Percentiles rank a stretch among this genome's conserved stretches.
Conservation (phyloP, 2,329 filamentous ascomycete genomes). For the Scedosporium apiospermum region DNA sequence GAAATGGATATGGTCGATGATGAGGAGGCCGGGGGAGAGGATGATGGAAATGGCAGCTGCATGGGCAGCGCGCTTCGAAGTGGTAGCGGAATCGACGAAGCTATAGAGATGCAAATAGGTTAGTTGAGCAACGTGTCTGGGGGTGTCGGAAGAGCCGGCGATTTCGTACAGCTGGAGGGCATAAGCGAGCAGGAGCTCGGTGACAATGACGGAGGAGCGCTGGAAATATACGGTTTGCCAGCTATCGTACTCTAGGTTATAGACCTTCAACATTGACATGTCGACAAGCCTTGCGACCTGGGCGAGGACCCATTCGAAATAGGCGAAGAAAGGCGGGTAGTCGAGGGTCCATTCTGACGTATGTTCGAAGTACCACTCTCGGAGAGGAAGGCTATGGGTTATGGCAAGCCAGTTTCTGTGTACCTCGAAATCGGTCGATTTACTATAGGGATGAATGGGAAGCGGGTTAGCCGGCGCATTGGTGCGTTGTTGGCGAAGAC, state of each 20-base stretch:
- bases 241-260: conserved; percentile 76
- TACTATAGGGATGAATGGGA: conserved; percentile 44
- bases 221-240: conserved; percentile 96
- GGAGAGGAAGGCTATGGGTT: conserved; percentile 76
- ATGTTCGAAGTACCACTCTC: conserved; percentile 94
- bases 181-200: conserved; percentile 75
- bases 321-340: conserved; percentile 96
- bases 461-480: neutral
- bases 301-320: conserved; percentile 89
- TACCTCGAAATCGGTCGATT: conserved; percentile 98
- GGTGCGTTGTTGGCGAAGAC: conserved; percentile 1
- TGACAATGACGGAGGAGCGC: conserved; percentile 73
- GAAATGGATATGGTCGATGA: conserved; percentile 98
- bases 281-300: conserved; percentile 70
- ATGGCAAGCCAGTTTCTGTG: conserved; percentile 98
- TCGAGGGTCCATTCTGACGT: conserved; percentile 99
- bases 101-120: conserved; percentile 27
- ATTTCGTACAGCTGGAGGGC: conserved; percentile 61
- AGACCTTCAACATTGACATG: conserved; percentile 69
- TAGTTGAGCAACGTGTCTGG: neutral
- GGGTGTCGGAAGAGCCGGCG: neutral
- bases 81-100: conserved; percentile 61
- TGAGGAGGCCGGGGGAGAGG: conserved; percentile 83
- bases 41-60: conserved; percentile 82
- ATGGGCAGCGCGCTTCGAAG: conserved; percentile 67